Evolutionary conservation across 2,329 filamentous ascomycete genomes (phyloP).

Genomic region (Fusarium euwallaceae): DNA sequence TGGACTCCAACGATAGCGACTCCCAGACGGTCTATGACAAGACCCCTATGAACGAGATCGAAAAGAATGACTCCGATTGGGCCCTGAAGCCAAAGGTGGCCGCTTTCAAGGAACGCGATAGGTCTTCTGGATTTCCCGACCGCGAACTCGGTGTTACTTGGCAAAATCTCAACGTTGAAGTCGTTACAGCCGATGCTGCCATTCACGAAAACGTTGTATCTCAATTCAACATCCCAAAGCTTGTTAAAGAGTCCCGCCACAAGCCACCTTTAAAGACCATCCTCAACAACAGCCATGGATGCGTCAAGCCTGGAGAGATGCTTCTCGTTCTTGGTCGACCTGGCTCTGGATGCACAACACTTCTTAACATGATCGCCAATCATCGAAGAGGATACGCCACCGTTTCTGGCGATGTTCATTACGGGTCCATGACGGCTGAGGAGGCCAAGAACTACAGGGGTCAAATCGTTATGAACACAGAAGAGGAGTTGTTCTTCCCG

Average conservation of each 20-base stretch:
- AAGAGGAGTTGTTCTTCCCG: constrained; percentile 75
- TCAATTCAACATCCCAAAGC: constrained; percentile 68
- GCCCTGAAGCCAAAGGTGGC: constrained; percentile 62
- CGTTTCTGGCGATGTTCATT: constrained; percentile 70
- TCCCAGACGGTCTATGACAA: constrained; percentile 43
- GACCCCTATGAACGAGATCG: constrained; percentile 19
- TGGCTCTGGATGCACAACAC: constrained; percentile 77
- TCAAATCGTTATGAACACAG: constrained; percentile 78
- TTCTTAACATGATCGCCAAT: constrained; percentile 78
- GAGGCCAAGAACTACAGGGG: constrained; percentile 65
- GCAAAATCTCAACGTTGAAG: constrained; percentile 73
- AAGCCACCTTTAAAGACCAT: constrained; percentile 74
- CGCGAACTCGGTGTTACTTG: constrained; percentile 74
- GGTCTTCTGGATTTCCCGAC: constrained; percentile 60
- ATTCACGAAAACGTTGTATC: constrained; percentile 75
- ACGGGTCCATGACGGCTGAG: constrained; percentile 63
- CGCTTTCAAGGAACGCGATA: constrained; percentile 57
- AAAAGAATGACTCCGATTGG: constrained; percentile 55
- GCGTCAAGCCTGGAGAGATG: constrained; percentile 81
- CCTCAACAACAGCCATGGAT: constrained; percentile 74
- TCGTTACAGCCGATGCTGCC: constrained; percentile 70
- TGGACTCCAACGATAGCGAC: constrained; percentile 47
- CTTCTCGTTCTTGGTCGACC: constrained; percentile 77
- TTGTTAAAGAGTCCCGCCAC: constrained; percentile 64
- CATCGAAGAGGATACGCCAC: constrained; percentile 69